Evolutionary conservation across 306 rosid species (phyloP).

Genomic region (Fagus sylvatica): DNA sequence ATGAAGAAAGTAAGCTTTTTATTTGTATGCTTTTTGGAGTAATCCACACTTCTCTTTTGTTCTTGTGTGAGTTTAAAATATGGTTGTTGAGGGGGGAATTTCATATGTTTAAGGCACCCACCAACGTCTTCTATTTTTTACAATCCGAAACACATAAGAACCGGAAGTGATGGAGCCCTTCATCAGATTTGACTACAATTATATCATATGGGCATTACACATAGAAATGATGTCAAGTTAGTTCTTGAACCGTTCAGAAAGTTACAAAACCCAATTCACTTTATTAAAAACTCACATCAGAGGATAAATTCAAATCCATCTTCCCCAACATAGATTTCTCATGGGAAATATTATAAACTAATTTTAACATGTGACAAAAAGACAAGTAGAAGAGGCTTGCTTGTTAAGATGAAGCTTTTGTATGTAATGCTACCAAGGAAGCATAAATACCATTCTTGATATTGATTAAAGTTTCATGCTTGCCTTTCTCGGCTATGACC

Average conservation of each 20-base stretch:
- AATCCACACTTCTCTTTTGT: neutral
- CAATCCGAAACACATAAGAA: neutral
- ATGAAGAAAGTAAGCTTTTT: conserved; percentile 3
- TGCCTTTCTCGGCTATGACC: conserved; percentile 66
- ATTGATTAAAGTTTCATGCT: conserved; percentile 56
- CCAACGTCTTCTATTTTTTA: neutral
- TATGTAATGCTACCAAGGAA: conserved; percentile 60
- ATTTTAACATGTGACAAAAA: too few relatives aligned
- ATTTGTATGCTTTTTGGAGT: conserved; percentile 3
- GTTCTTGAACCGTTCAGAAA: neutral
- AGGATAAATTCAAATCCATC: too few relatives aligned
- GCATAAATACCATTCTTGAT: conserved; percentile 59
- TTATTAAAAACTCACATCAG: neutral
- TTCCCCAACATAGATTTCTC: too few relatives aligned
- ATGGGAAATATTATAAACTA: too few relatives aligned
- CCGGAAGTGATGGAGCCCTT: neutral
- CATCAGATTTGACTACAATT: neutral
- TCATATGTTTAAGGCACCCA: neutral
- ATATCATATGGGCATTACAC: too few relatives aligned
- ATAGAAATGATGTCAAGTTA: neutral
- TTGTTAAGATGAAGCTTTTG: conserved; percentile 38
- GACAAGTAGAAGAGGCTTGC: neutral
- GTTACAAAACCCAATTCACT: neutral
- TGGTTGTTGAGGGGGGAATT: conserved; percentile 12
- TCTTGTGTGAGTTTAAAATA: neutral